These are phyloP conservation scores for Colletotrichum graminicola DNA, from an alignment of 2,329 filamentous ascomycete genomes.

Conservation along the genomic window DNA sequence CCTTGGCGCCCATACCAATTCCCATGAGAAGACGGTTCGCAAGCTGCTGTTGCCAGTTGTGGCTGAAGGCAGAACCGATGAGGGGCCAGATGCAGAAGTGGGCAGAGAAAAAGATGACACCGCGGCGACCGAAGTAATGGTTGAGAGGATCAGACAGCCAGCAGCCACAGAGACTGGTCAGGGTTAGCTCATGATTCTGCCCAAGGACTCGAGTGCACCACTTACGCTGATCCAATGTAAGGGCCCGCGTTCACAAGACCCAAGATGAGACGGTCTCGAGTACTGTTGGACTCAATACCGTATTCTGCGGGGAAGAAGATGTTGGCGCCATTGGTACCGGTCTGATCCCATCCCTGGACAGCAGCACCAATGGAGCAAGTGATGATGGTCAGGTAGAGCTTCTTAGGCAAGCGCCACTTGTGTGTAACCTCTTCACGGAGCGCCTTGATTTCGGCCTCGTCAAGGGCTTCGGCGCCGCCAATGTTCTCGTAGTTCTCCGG, in stretches of 20 bases:
- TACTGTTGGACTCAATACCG: constrained; percentile 52
- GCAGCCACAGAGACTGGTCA: constrained; percentile 62
- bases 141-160: constrained; percentile 77
- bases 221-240: constrained; percentile 59
- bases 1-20: constrained; percentile 76
- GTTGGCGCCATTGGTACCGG: constrained; percentile 73
- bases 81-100: constrained; percentile 70
- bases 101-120: constrained; percentile 75
- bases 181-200: constrained; percentile 29
- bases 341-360: constrained; percentile 79
- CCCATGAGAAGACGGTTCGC: constrained; percentile 76
- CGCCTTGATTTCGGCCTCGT: constrained; percentile 68
- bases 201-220: constrained; percentile 29
- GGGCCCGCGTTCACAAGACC: constrained; percentile 74
- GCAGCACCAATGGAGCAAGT: constrained; percentile 78
- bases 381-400: constrained; percentile 75
- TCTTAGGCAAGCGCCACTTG: constrained; percentile 74
- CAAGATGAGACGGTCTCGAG: constrained; percentile 61
- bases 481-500: constrained; percentile 73
- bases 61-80: constrained; percentile 73
- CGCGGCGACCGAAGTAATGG: constrained; percentile 73
- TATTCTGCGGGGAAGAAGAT: constrained; percentile 67
- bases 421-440: constrained; percentile 74
- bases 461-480: constrained; percentile 66
- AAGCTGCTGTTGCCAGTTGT: constrained; percentile 76